A percentile compares a stretch with the other conserved stretches of the same genome.
phyloP scores from a whole-genome alignment of 176 grass and related monocot genomes.

The Carex pumila region DNA sequence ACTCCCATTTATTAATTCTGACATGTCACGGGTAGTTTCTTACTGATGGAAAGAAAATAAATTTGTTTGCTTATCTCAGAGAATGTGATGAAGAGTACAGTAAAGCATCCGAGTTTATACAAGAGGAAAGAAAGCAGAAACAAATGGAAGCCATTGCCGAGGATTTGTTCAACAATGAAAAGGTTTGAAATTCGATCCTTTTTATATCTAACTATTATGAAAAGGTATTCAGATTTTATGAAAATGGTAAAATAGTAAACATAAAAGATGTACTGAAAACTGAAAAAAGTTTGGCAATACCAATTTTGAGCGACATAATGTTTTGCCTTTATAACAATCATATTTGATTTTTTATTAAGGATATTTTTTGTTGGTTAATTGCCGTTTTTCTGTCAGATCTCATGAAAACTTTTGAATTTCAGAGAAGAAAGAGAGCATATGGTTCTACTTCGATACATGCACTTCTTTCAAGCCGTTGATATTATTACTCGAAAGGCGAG shows the following conservation, averaged over 20 bases:
- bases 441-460: constrained; percentile 63
- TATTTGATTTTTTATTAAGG: neutral
- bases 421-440: constrained; percentile 62
- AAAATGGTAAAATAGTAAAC: neutral
- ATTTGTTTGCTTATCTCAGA: constrained; percentile 34
- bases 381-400: neutral
- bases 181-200: constrained; percentile 31
- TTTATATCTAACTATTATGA: neutral
- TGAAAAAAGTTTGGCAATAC: neutral
- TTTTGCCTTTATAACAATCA: neutral
- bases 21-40: neutral
- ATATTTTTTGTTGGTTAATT: neutral
- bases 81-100: constrained; percentile 43
- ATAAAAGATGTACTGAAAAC: neutral
- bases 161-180: constrained; percentile 81
- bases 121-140: constrained; percentile 69
- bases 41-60: neutral
- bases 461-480: constrained; percentile 51
- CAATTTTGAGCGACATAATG: neutral
- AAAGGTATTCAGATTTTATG: neutral
- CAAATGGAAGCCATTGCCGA: constrained; percentile 85
- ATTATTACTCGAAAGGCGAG: neutral
- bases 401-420: constrained; percentile 19
- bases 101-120: constrained; percentile 42
- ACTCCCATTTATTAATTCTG: constrained; percentile 1